These are phyloP conservation scores for Ophiorrhiza pumila DNA, from an alignment of 257 asterid genomes.

Conservation along the genomic window DNA sequence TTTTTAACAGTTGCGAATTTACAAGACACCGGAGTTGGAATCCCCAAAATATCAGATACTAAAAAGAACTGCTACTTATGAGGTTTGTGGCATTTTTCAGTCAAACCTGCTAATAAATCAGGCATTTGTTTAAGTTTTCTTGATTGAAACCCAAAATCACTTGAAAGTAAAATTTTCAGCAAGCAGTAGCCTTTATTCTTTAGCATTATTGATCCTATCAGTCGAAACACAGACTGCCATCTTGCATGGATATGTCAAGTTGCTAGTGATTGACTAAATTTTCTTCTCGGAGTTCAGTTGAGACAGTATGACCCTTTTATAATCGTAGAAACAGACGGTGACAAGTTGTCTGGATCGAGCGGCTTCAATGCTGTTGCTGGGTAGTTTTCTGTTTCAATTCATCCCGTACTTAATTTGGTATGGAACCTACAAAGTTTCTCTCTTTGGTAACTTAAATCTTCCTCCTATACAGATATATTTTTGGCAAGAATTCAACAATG, in stretches of 20 bases:
- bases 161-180: background rate
- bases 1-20: constrained; percentile 58
- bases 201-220: background rate
- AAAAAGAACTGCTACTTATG: constrained; percentile 66
- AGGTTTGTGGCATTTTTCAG: constrained; percentile 38
- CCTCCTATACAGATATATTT: constrained; percentile 58
- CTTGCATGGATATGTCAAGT: background rate
- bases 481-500: constrained; percentile 68
- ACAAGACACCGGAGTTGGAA: constrained; percentile 82
- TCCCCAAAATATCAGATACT: constrained; percentile 72
- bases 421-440: background rate
- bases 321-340: constrained; percentile 69
- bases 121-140: background rate
- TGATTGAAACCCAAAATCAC: background rate
- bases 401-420: too few species aligned
- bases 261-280: background rate
- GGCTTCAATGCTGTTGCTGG: constrained; percentile 90
- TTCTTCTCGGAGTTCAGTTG: constrained; percentile 40
- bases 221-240: background rate
- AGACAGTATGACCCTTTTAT: constrained; percentile 67
- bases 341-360: constrained; percentile 63
- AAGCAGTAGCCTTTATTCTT: too few species aligned
- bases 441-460: constrained; percentile 11
- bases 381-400: constrained; percentile 29
- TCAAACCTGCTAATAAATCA: background rate